Evolutionary conservation across 441 rosid species (phyloP).

Genomic region (Heliophila coronopifolia): DNA sequence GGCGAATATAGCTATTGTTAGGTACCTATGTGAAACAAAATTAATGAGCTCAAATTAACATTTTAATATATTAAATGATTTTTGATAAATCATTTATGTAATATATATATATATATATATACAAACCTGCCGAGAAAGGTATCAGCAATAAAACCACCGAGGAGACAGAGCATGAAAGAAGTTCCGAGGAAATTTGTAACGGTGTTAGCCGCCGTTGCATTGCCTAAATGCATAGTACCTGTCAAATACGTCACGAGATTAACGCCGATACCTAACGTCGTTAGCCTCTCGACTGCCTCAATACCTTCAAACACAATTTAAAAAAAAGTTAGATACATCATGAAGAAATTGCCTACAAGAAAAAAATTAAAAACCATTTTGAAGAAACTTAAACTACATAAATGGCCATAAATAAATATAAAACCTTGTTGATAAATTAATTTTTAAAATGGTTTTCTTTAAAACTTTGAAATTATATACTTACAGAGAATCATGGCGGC

Average conservation of each 20-base stretch:
- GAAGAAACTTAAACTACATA: background rate
- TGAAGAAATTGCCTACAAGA: background rate
- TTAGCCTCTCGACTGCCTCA: conserved; percentile 75
- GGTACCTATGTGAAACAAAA: conserved; percentile 47
- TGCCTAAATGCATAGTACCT: conserved; percentile 75
- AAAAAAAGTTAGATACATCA: background rate
- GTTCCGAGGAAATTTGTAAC: conserved; percentile 90
- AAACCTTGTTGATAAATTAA: too few species aligned
- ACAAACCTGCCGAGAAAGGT: conserved; percentile 82
- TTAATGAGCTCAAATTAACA: background rate
- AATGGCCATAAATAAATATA: too few species aligned
- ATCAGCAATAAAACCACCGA: conserved; percentile 85
- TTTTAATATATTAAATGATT: background rate
- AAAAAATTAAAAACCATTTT: background rate
- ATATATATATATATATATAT: background rate
- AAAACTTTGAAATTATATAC: too few species aligned
- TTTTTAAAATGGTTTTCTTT: too few species aligned
- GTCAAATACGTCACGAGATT: conserved; percentile 85
- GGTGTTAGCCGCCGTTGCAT: conserved; percentile 71
- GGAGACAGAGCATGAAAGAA: conserved; percentile 84
- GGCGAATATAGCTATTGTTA: conserved; percentile 80
- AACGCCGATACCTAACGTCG: conserved; percentile 85
- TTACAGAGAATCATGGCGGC: conserved; percentile 85
- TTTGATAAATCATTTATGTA: background rate
- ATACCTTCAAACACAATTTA: conserved; percentile 38